Conservation (phyloP, 2,329 filamentous ascomycete genomes). For the Clathrospora elynae region DNA sequence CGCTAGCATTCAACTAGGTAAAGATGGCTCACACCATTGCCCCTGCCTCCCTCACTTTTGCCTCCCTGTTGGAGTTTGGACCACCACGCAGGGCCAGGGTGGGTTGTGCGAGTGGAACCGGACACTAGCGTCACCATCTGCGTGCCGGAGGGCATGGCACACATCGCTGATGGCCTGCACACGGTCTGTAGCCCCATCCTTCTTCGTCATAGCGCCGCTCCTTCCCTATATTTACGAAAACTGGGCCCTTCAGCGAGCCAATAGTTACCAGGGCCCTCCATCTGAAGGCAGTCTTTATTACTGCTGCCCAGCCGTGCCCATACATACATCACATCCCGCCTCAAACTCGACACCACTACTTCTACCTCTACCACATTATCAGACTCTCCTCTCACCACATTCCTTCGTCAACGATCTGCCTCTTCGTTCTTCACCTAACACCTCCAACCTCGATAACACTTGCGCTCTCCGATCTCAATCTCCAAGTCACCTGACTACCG, state of each 20-base stretch:
- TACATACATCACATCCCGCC: constrained; percentile 48
- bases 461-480: constrained; percentile 10
- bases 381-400: constrained; percentile 26
- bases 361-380: constrained; percentile 13
- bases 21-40: constrained; percentile 24
- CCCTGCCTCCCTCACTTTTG: constrained; percentile 30
- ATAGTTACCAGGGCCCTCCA: constrained; percentile 34
- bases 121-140: constrained; percentile 28
- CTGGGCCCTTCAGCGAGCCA: too few relatives aligned
- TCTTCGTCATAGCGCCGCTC: constrained; percentile 47
- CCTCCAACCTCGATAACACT: constrained; percentile 13
- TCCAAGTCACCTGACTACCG: constrained; percentile 30
- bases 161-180: constrained; percentile 38
- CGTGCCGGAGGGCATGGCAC: constrained; percentile 33
- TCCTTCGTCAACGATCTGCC: constrained; percentile 27
- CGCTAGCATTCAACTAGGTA: constrained; percentile 21
- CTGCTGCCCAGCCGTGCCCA: constrained; percentile 44
- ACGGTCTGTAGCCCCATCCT: constrained; percentile 40
- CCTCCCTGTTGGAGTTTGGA: constrained; percentile 30
- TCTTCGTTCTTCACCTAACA: constrained; percentile 21
- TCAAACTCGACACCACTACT: constrained; percentile 28
- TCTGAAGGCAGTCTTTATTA: constrained; percentile 36
- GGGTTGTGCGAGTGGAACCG: constrained; percentile 31
- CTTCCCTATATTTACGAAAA: constrained; percentile 48
- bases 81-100: constrained; percentile 20